phyloP scores from a whole-genome alignment of 2,329 filamentous ascomycete genomes.

The Calonectria pteridis region DNA sequence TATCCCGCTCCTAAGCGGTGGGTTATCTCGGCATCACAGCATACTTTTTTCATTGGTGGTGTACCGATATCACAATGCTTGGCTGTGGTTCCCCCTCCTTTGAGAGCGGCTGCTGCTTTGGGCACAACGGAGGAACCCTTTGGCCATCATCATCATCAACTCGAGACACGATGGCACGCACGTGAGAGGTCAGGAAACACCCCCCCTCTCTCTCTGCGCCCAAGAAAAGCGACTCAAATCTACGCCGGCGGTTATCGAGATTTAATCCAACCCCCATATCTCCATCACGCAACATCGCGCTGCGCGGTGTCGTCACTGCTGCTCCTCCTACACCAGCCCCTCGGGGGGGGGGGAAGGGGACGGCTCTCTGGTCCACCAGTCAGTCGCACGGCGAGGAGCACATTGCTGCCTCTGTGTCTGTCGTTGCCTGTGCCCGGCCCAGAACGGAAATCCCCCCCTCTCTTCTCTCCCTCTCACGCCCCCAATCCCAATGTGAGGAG shows the following conservation, averaged over 20 bases:
- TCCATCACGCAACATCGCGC: background rate
- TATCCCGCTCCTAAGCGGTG: background rate
- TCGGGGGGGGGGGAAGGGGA: no score
- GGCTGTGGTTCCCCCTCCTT: background rate
- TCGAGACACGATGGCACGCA: background rate
- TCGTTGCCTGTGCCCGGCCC: constrained; percentile 12
- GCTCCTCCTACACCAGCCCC: background rate
- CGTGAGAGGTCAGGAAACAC: no score
- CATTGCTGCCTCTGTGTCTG: background rate
- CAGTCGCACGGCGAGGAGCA: background rate
- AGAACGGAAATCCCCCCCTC: constrained; percentile 16
- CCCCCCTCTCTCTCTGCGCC: no score
- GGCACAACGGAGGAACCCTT: no score
- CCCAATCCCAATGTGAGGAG: no score
- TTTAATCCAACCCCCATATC: background rate
- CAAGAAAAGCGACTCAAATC: background rate
- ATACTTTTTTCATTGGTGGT: background rate
- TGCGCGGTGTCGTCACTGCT: constrained; percentile 1
- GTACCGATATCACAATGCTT: background rate
- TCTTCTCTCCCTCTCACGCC: no score
- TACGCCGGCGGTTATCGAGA: constrained; percentile 3
- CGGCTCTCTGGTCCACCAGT: background rate
- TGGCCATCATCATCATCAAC: background rate
- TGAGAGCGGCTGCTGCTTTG: background rate
- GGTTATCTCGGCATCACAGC: background rate